These are phyloP conservation scores for Aspergillus caelatus DNA, from an alignment of 2,329 filamentous ascomycete species.

Conservation along the genomic window DNA sequence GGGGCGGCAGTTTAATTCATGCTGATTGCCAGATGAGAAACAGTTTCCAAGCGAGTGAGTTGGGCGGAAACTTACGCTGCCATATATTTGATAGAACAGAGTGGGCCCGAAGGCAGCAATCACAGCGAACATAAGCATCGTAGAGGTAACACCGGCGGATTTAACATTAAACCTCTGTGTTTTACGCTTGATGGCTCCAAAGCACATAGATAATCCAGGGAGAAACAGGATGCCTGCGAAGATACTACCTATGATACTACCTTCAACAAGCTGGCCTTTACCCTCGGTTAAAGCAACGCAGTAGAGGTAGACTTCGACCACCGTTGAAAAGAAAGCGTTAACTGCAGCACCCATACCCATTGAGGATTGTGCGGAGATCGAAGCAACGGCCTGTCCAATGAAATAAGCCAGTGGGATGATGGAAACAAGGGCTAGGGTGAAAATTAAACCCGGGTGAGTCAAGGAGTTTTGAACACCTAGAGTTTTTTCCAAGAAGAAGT, in stretches of 20 bases:
- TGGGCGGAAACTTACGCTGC: constrained; percentile 63
- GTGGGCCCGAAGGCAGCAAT: constrained; percentile 95
- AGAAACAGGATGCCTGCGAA: constrained; percentile 95
- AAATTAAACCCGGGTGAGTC: constrained; percentile 83
- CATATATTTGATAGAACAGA: constrained; percentile 97
- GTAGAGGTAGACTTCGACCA: constrained; percentile 97
- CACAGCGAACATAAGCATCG: constrained; percentile 94
- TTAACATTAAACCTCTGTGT: constrained; percentile 97
- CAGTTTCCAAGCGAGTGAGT: neutral
- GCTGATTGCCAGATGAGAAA: constrained; percentile 55
- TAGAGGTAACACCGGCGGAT: constrained; percentile 94
- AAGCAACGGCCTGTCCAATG: constrained; percentile 96
- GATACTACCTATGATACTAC: constrained; percentile 95
- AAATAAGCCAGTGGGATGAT: constrained; percentile 98
- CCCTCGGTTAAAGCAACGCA: constrained; percentile 91
- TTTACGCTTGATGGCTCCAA: constrained; percentile 95
- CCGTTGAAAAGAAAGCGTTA: constrained; percentile 96
- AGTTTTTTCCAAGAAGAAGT: constrained; percentile 71
- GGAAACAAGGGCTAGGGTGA: constrained; percentile 79
- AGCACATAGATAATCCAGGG: constrained; percentile 96
- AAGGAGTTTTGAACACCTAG: constrained; percentile 72
- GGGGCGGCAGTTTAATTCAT: constrained; percentile 82
- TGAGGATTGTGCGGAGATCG: constrained; percentile 96
- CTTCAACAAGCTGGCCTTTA: constrained; percentile 90
- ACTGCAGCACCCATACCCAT: constrained; percentile 97